Percentiles rank a stretch among this genome's conserved stretches.
These are phyloP conservation scores for Auriculariales sp. DNA, from an alignment of 768 basidiomycete genomes.

Conservation along the genomic window DNA sequence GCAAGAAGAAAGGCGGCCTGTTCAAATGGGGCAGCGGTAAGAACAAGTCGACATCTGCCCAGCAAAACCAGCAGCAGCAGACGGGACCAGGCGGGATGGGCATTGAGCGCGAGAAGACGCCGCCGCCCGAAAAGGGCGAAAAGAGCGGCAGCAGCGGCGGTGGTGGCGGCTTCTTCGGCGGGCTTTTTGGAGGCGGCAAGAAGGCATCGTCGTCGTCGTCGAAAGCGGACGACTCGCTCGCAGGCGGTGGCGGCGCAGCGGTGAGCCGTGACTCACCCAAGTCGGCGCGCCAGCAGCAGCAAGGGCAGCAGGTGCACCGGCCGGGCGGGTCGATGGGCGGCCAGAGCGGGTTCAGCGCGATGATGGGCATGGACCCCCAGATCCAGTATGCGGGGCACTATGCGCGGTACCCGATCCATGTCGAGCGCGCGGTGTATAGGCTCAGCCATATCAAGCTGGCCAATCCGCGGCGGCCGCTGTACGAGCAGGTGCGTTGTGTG, in stretches of 20 bases:
- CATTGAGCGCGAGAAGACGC: constrained; percentile 21
- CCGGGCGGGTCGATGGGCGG: neutral
- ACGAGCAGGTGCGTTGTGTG: too few relatives aligned
- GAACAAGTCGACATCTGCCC: constrained; percentile 15
- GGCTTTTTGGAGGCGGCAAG: constrained; percentile 75
- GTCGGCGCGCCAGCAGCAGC: constrained; percentile 35
- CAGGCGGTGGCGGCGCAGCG: constrained; percentile 60
- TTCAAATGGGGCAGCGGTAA: constrained; percentile 63
- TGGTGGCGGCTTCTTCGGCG: constrained; percentile 71
- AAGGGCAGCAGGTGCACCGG: neutral
- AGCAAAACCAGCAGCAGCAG: constrained; percentile 24
- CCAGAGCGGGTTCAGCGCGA: neutral
- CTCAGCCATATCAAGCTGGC: constrained; percentile 97
- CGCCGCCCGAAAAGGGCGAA: constrained; percentile 56
- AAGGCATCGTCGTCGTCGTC: constrained; percentile 57
- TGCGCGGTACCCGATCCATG: constrained; percentile 92
- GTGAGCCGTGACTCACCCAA: constrained; percentile 77
- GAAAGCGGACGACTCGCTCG: constrained; percentile 17
- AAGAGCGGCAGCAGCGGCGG: too few relatives aligned
- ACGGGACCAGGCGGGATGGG: constrained; percentile 24
- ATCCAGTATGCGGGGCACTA: constrained; percentile 16
- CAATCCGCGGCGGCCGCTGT: constrained; percentile 88
- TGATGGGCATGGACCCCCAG: neutral
- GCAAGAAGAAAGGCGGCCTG: constrained; percentile 47
- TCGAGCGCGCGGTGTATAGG: constrained; percentile 94